phyloP scores from a whole-genome alignment of 2,329 filamentous ascomycete species.

The Aspergillus texensis region DNA sequence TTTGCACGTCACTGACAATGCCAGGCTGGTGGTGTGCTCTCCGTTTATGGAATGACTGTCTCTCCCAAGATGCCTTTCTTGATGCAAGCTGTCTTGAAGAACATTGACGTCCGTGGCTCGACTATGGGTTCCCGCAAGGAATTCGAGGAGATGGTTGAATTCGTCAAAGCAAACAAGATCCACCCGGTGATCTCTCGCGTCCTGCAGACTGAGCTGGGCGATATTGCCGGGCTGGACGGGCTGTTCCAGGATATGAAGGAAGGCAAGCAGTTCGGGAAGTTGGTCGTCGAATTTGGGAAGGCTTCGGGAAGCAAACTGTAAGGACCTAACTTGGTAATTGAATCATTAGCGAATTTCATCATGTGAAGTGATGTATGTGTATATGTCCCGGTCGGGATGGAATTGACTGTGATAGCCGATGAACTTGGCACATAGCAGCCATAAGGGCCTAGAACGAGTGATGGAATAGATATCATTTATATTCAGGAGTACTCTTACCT shows the following conservation, averaged over 20 bases:
- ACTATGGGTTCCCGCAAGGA: slow-evolving; percentile 92
- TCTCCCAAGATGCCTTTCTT: slow-evolving; percentile 81
- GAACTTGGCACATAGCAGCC: not conserved
- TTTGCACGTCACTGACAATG: slow-evolving; percentile 17
- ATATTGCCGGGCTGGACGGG: slow-evolving; percentile 75
- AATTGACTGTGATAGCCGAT: not conserved
- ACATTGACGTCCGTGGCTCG: slow-evolving; percentile 80
- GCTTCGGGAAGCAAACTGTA: slow-evolving; percentile 43
- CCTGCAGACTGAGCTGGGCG: slow-evolving; percentile 68
- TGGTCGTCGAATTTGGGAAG: slow-evolving; percentile 72
- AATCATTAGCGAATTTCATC: slow-evolving; percentile 1
- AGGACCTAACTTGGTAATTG: slow-evolving; percentile 9
- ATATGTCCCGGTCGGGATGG: not conserved
- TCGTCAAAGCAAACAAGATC: slow-evolving; percentile 74
- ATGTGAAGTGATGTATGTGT: not conserved
- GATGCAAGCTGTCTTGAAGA: slow-evolving; percentile 82
- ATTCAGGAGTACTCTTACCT: not conserved
- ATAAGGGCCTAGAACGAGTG: not conserved
- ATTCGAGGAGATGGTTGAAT: slow-evolving; percentile 86
- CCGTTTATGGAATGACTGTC: slow-evolving; percentile 88
- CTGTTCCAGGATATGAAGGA: slow-evolving; percentile 88
- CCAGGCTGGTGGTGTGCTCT: slow-evolving; percentile 76
- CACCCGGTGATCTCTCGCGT: slow-evolving; percentile 76
- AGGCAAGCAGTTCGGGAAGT: slow-evolving; percentile 86
- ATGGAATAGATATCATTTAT: not conserved